These are phyloP conservation scores for Punctularia strigosozonata DNA, from an alignment of 768 basidiomycete genomes.

Conservation along the genomic window DNA sequence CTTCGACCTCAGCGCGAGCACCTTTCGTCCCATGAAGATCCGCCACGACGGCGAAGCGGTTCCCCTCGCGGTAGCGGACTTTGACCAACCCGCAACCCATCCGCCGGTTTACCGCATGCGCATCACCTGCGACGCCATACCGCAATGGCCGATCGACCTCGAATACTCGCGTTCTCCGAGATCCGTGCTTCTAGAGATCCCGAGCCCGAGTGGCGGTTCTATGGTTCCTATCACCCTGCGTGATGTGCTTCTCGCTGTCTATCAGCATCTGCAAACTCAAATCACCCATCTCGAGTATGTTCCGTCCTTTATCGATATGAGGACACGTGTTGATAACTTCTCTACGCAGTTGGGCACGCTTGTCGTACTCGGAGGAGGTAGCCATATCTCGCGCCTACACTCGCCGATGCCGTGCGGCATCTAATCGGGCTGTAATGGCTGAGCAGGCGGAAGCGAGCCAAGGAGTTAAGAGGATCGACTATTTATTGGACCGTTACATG, in stretches of 20 bases:
- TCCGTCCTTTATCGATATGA: too few species aligned
- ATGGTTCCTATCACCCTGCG: slow-evolving; percentile 33
- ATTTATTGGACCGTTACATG: slow-evolving; percentile 19
- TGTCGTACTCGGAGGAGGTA: slow-evolving; percentile 16
- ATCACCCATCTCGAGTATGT: slow-evolving; percentile 25
- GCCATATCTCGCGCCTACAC: slow-evolving; percentile 25
- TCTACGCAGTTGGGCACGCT: slow-evolving; percentile 21
- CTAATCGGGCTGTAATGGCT: too few species aligned
- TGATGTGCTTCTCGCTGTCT: slow-evolving; percentile 45
- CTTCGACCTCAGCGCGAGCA: slow-evolving; percentile 43
- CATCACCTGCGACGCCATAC: slow-evolving; percentile 44
- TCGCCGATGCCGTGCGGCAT: slow-evolving; percentile 19
- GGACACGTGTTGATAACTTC: too few species aligned
- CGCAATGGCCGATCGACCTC: slow-evolving; percentile 52
- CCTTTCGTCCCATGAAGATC: slow-evolving; percentile 31
- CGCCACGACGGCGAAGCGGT: slow-evolving; percentile 25
- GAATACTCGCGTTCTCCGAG: slow-evolving; percentile 16
- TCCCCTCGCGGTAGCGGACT: slow-evolving; percentile 30
- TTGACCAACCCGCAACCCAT: slow-evolving; percentile 41
- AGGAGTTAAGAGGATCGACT: slow-evolving; percentile 30
- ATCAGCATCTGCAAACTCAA: slow-evolving; percentile 29
- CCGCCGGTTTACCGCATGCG: slow-evolving; percentile 41
- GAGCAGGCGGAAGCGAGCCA: slow-evolving; percentile 21
- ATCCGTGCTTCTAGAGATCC: slow-evolving; percentile 10
- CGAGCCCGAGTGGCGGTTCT: slow-evolving; percentile 16